A percentile compares a stretch with the other conserved stretches of the same genome.
phyloP scores from a whole-genome alignment of 2,329 filamentous ascomycete genomes.

The Colletotrichum theobromicola region DNA sequence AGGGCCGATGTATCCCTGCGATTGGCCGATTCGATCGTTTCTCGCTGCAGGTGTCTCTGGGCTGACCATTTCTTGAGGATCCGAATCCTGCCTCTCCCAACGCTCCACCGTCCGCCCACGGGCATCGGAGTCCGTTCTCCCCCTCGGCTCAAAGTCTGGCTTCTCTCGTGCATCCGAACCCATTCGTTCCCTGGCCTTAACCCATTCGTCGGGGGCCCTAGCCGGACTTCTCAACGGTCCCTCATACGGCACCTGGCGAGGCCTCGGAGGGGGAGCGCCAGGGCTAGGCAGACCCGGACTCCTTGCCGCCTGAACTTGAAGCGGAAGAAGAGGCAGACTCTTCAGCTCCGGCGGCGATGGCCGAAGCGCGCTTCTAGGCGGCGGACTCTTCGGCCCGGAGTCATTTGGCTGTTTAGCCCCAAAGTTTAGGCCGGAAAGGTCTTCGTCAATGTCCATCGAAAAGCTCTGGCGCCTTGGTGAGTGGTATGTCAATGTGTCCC shows the following conservation, averaged over 20 bases:
- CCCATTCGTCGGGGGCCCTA: neutral
- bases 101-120: neutral
- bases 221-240: conserved; percentile 1
- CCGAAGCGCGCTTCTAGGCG: conserved; percentile 18
- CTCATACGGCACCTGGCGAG: conserved; percentile 6
- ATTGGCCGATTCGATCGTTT: neutral
- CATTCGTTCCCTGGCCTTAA: neutral
- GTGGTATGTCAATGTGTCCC: conserved; percentile 54
- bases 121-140: neutral
- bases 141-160: neutral
- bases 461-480: conserved; percentile 52
- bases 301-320: neutral
- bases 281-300: neutral
- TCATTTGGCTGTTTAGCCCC: neutral
- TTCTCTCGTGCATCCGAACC: neutral
- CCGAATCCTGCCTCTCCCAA: neutral
- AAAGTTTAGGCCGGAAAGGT: neutral
- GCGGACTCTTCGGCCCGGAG: neutral
- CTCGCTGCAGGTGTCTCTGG: neutral
- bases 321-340: neutral
- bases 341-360: conserved; percentile 16
- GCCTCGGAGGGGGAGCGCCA: neutral
- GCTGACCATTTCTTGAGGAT: neutral
- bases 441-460: conserved; percentile 51
- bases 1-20: conserved; percentile 12